These are phyloP conservation scores for Tausonia pullulans DNA, from an alignment of 1,284 basidiomycete genomes.

Conservation along the genomic window DNA sequence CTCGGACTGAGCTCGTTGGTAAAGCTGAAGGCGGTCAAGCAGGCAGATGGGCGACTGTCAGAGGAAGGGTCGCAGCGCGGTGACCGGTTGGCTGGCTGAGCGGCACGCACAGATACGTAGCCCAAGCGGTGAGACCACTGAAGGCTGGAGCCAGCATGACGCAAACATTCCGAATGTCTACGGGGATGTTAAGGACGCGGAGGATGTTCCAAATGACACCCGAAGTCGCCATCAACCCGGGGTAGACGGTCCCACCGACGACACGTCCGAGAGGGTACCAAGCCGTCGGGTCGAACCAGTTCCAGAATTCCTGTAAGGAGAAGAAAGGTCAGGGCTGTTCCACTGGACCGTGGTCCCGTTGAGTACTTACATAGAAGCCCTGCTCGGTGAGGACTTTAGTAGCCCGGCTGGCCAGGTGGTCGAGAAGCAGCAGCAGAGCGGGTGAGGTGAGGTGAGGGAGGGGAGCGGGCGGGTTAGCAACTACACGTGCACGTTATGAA, in stretches of 20 bases:
- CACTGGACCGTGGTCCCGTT: background rate
- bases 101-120: conserved; percentile 75
- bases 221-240: conserved; percentile 93
- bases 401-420: conserved; percentile 52
- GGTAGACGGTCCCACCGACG: conserved; percentile 96
- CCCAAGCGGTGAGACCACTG: conserved; percentile 89
- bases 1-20: conserved; percentile 61
- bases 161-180: conserved; percentile 95
- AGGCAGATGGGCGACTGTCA: conserved; percentile 10
- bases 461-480: no score
- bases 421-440: background rate
- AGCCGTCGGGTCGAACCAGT: conserved; percentile 99
- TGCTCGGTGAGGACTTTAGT: conserved; percentile 75
- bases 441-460: background rate
- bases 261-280: conserved; percentile 98
- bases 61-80: background rate
- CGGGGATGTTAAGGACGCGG: conserved; percentile 79
- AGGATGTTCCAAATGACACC: conserved; percentile 91
- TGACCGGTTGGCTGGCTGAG: conserved; percentile 1
- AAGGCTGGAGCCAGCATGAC: conserved; percentile 95
- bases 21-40: conserved; percentile 46
- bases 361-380: conserved; percentile 75
- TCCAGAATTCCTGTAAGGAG: conserved; percentile 79
- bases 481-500: no score
- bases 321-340: background rate